These are phyloP conservation scores for Wallacemonas collosoma DNA, from an alignment of 208 protist species.

Conservation along the genomic window DNA sequence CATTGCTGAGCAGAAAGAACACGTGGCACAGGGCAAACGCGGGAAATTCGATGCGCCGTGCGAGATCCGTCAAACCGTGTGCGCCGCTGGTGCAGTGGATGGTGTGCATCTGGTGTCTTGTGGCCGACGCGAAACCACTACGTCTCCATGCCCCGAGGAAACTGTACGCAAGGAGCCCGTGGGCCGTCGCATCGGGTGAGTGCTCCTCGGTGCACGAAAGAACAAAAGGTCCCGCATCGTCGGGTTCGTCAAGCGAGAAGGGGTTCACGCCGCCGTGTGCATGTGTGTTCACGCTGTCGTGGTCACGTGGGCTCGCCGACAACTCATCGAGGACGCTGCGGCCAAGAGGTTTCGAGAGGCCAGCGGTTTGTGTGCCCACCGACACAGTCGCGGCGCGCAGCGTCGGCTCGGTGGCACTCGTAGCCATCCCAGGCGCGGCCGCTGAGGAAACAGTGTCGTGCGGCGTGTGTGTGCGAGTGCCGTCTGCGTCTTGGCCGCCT, in stretches of 20 bases:
- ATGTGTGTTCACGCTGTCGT: not conserved
- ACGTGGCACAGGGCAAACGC: conserved; percentile 30
- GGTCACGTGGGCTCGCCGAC: not conserved
- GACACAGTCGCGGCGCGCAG: not conserved
- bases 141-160: not conserved
- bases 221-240: not conserved
- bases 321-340: not conserved
- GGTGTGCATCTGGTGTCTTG: conserved; percentile 8
- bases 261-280: not conserved
- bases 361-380: not conserved
- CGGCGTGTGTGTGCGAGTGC: too few species aligned
- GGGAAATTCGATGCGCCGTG: conserved; percentile 23
- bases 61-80: conserved; percentile 9
- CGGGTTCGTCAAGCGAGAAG: not conserved
- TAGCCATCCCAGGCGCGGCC: too few species aligned
- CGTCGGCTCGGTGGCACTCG: not conserved
- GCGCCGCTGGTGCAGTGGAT: not conserved
- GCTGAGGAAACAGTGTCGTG: too few species aligned
- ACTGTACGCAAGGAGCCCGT: not conserved
- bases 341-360: not conserved
- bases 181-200: not conserved
- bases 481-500: too few species aligned
- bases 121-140: conserved; percentile 3
- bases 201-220: not conserved
- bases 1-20: conserved; percentile 33